Evolutionary conservation across 1,284 basidiomycete species (phyloP).

Genomic region (Ceratobasidium sp.): DNA sequence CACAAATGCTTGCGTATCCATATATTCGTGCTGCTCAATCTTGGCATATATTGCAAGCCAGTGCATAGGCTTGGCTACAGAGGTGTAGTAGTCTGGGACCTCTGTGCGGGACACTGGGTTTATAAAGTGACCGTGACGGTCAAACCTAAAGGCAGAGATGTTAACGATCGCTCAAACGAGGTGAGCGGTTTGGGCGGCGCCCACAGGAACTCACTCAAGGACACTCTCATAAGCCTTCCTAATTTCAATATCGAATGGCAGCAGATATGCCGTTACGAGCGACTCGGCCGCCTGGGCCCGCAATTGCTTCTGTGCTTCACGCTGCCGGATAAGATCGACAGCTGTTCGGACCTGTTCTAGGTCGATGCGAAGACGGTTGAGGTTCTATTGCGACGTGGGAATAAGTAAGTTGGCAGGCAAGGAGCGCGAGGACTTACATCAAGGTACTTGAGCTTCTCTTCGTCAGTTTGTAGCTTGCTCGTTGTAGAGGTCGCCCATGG

Average conservation of each 20-base stretch:
- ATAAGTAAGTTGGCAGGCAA: neutral
- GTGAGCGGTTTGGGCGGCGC: neutral
- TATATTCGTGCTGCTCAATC: conserved; percentile 82
- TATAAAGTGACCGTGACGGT: conserved; percentile 79
- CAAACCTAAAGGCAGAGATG: conserved; percentile 63
- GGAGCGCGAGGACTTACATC: conserved; percentile 61
- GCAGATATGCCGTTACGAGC: conserved; percentile 72
- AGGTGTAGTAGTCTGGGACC: conserved; percentile 92
- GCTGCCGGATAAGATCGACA: conserved; percentile 77
- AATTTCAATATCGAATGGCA: conserved; percentile 72
- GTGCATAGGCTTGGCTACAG: conserved; percentile 89
- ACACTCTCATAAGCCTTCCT: conserved; percentile 77
- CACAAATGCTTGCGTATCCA: conserved; percentile 78
- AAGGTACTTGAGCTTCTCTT: conserved; percentile 88
- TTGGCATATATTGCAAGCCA: conserved; percentile 86
- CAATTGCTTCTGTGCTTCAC: conserved; percentile 85
- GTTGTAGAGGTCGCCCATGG: conserved; percentile 91
- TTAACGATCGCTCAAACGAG: conserved; percentile 7
- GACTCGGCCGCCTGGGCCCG: conserved; percentile 78
- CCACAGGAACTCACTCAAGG: conserved; percentile 64
- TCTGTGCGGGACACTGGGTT: conserved; percentile 81
- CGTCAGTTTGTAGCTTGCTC: conserved; percentile 75
- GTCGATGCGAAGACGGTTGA: conserved; percentile 79
- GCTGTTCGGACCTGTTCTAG: conserved; percentile 80
- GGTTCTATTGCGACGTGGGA: conserved; percentile 62